Evolutionary conservation across 1,139 yeast genomes (phyloP), one percentile per base, ranked within the genome.

Genomic region (Sugiyamaella pinicola): DNA sequence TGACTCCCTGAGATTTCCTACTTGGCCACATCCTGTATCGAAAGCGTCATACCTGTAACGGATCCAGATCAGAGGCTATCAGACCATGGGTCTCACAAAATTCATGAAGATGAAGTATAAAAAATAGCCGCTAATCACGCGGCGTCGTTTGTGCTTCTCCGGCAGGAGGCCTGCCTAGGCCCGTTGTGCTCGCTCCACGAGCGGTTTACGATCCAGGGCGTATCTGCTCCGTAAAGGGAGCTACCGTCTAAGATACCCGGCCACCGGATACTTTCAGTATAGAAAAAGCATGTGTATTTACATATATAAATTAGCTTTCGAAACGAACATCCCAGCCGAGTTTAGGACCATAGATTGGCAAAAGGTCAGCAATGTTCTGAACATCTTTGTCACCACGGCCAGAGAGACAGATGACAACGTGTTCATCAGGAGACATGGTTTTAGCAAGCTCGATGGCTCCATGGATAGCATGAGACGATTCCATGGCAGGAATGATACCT

Each of bases 301-400:
- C 17, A 35, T 18, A 19, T 17, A 26, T n/a, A 13, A 19, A 15
- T 29, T 55, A 39, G 22, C 55, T 45, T 46, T 61, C 93, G 64
- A 93, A 93, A 71, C 99, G 82, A 68, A 93, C 79, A 70, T 93
- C 98, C 99, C 99, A 93, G 63, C 86, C 93, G 68, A 93, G 91
- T 70, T 84, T 70, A 49, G 93, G 95, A 44, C 99, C 99, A 56
- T 90, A 77, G 58, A 73, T 81, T 45, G 99, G 99, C 67, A 93
- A 79, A 49, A 85, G 82, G 71, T 93, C 97, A 40, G 99, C 99
- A 54, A 93, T 97, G 69, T 93, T 87, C 74, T 91, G 97, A 34
- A 93, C 99, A 69, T 93, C 99, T 77, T 93, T 93, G 71, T 95
- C 99, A 74, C 99, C 99, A 78, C 99, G 87, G 66, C 99, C 99